Evolutionary conservation across 257 asterid genomes (phyloP).

Genomic region (Petunia secreta): DNA sequence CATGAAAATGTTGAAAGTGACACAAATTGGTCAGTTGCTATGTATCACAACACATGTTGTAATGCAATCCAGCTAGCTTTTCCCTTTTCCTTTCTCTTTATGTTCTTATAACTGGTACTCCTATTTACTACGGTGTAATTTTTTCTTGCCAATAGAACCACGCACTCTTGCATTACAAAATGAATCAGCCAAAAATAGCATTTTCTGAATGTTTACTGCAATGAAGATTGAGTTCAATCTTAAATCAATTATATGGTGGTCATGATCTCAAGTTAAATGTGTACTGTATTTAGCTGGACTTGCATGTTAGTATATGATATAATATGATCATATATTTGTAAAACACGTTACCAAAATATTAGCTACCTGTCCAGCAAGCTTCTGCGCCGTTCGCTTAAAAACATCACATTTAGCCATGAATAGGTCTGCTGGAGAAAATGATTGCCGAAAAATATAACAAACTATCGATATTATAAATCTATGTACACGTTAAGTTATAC

Average conservation of each 20-base stretch:
- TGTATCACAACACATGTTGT: background rate
- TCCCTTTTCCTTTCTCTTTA: background rate
- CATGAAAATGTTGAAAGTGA: background rate
- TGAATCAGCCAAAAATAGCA: background rate
- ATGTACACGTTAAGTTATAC: background rate
- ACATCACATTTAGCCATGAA: too few species aligned
- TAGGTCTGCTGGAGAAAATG: background rate
- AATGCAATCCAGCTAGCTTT: background rate
- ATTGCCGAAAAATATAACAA: background rate
- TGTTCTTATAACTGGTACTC: background rate
- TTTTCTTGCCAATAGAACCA: too few species aligned
- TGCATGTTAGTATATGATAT: too few species aligned
- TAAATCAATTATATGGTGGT: background rate
- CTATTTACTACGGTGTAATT: too few species aligned
- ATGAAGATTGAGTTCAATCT: background rate
- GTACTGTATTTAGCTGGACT: background rate
- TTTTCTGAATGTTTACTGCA: background rate
- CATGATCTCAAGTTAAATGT: background rate
- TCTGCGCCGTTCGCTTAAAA: background rate
- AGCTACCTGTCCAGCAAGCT: background rate
- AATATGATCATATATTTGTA: background rate
- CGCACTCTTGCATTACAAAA: too few species aligned
- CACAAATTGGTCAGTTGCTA: background rate
- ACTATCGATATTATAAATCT: background rate
- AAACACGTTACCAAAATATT: too few species aligned